Percentiles rank a stretch among this genome's conserved stretches.
These are phyloP conservation scores for Capsella bursapastoris DNA, from an alignment of 345 rosid genomes.

Conservation along the genomic window DNA sequence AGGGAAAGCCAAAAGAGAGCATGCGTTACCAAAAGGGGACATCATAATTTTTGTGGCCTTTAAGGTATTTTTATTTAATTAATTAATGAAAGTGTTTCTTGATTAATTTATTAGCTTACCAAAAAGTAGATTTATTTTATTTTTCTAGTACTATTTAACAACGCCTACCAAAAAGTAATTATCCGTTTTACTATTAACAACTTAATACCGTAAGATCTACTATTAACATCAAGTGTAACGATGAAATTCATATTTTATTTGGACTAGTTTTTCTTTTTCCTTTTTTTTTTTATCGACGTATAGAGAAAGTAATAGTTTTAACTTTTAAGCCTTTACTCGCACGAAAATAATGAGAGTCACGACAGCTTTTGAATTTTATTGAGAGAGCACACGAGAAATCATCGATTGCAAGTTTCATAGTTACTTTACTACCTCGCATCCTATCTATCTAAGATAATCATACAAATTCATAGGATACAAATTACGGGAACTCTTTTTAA, in stretches of 20 bases:
- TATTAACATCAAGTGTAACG: no score
- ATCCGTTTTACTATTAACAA: background rate
- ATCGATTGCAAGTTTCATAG: constrained; percentile 15
- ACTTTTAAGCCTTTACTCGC: background rate
- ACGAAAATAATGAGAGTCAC: background rate
- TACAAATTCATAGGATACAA: background rate
- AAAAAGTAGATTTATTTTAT: background rate
- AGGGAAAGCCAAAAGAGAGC: constrained; percentile 35
- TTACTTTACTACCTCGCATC: background rate
- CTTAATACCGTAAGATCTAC: no score
- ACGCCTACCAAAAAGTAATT: constrained; percentile 13
- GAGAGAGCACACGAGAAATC: constrained; percentile 20
- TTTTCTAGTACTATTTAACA: background rate
- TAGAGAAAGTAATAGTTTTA: background rate
- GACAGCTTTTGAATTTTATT: constrained; percentile 5
- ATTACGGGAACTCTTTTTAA: background rate
- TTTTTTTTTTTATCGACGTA: no score
- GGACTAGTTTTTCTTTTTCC: no score
- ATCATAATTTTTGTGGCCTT: constrained; percentile 45
- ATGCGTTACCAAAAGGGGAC: constrained; percentile 46
- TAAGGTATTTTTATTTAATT: constrained; percentile 35
- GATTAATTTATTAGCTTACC: constrained; percentile 41
- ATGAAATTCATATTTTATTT: background rate
- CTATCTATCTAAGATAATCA: background rate
- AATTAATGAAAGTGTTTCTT: constrained; percentile 26